Percentiles rank a stretch among this genome's conserved stretches.
phyloP scores from a whole-genome alignment of 306 rosid species.

The Malus domestica region ASM211411v1 NC_041804.1:38278501-38279000 shows the following conservation, averaged over 20 bases:
- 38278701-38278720: background rate
- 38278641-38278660: background rate
- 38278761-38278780: background rate
- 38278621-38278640: background rate
- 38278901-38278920: background rate
- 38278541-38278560: background rate
- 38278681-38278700: background rate
- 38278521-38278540: background rate
- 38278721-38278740: background rate
- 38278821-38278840: background rate
- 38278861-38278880: background rate
- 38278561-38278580: background rate
- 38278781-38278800: background rate
- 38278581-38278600: background rate
- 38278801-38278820: background rate
- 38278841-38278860: background rate
- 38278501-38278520: background rate
- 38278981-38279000: background rate
- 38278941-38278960: background rate
- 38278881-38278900: background rate
- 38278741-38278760: background rate
- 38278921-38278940: background rate
- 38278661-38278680: background rate
- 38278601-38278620: background rate
- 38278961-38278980: background rate